phyloP scores from a whole-genome alignment of 305 asterid species.

The Fraxinus angustifolia region DNA sequence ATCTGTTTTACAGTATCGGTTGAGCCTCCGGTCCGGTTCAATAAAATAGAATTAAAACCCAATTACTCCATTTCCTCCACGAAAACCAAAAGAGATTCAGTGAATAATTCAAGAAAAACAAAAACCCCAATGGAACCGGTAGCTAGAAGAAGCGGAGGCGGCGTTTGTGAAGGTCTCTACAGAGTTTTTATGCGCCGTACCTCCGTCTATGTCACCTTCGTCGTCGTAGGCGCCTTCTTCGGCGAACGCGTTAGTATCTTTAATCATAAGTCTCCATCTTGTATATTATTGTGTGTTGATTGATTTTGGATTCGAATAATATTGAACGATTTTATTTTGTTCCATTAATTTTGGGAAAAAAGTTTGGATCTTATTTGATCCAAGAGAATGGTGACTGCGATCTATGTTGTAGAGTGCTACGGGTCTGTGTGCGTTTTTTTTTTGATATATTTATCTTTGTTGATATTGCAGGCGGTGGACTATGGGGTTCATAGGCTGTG shows the following conservation, averaged over 20 bases:
- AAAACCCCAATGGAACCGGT: slow-evolving; percentile 44
- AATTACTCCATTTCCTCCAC: slow-evolving; percentile 26
- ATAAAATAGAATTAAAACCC: not conserved
- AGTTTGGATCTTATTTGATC: not conserved
- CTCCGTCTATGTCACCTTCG: slow-evolving; percentile 82
- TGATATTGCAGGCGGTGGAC: slow-evolving; percentile 77
- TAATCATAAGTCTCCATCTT: not conserved
- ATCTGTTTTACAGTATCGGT: not conserved
- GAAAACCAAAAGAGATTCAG: slow-evolving; percentile 9
- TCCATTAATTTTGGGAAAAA: not conserved
- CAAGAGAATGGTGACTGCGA: not conserved
- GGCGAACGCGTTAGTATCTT: slow-evolving; percentile 74
- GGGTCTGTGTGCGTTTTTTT: not conserved
- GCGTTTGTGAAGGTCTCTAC: slow-evolving; percentile 73
- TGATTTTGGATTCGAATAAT: slow-evolving; percentile 27
- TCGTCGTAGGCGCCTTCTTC: slow-evolving; percentile 88
- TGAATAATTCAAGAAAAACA: not conserved
- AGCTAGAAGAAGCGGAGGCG: slow-evolving; percentile 60
- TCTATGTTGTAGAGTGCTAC: not conserved
- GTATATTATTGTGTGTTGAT: not conserved
- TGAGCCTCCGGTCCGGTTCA: slow-evolving; percentile 17
- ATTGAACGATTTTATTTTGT: slow-evolving; percentile 12
- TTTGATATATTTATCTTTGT: not conserved
- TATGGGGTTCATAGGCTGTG: slow-evolving; percentile 71
- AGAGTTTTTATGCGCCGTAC: slow-evolving; percentile 76